These are phyloP conservation scores for Phaeosphaeria sp. DNA, from an alignment of 2,329 filamentous ascomycete genomes.

Conservation along the genomic window DNA sequence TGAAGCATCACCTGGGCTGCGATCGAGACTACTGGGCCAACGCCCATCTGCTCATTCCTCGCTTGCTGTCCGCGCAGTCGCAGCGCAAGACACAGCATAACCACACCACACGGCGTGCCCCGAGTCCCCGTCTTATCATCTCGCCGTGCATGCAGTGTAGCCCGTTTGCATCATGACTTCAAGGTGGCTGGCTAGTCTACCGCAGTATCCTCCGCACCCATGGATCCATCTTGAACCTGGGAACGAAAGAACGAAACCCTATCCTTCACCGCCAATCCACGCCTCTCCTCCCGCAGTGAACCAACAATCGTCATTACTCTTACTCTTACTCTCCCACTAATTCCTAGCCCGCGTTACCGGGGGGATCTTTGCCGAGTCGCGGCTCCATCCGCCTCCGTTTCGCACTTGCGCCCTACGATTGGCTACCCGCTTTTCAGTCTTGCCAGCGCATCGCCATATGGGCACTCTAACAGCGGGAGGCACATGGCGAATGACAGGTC, in stretches of 20 bases:
- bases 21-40: neutral
- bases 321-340: constrained; percentile 1
- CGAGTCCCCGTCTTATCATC: neutral
- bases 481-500: constrained; percentile 16
- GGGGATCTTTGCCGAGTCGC: constrained; percentile 18
- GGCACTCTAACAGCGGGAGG: constrained; percentile 1
- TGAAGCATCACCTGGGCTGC: neutral
- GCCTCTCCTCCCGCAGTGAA: neutral
- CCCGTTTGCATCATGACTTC: neutral
- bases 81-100: neutral
- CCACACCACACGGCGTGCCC: constrained; percentile 4
- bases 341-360: constrained; percentile 19
- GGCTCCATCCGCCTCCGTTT: constrained; percentile 5
- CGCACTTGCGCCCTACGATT: constrained; percentile 13
- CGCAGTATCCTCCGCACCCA: neutral
- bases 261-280: neutral
- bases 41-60: neutral
- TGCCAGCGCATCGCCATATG: constrained; percentile 37
- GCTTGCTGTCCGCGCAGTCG: neutral
- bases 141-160: constrained; percentile 4
- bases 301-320: constrained; percentile 1
- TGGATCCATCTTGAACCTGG: neutral
- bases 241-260: neutral
- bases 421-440: constrained; percentile 14
- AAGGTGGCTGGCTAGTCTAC: neutral